Base-by-base conservation (phyloP, 208 protist species). In the Wallacemonas sp. region DNA sequence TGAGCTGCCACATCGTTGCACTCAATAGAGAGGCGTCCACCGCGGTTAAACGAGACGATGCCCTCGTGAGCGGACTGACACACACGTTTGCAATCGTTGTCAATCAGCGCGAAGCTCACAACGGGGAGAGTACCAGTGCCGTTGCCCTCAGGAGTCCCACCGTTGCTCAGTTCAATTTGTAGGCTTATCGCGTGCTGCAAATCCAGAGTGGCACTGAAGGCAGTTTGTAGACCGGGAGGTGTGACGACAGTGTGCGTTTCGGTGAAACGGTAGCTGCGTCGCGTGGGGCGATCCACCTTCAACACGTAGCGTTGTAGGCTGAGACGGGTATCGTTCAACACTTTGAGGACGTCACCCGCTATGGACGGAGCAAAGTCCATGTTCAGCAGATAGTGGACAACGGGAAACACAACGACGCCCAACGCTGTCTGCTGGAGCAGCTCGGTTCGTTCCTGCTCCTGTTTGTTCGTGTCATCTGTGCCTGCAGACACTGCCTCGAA, bases 351-450 rank as follows among this genome's bases (percentile, higher is more conserved):
- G 53, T 85, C 72, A 1, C 75, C 61, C 8, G 79, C 84, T 24
- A 89, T 70, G 53, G 71, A 68, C 4, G 65, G 63, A 38, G 92
- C 78, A 34, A 91, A 71, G 8, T 83, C 66, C 58, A 93, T 71
- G 48, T 86, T 76, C 27, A 74, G 73, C 30, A 95, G 75, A 61
- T 86, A 85, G 69, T 95, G 90, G 10, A 74, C 78, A 33, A 92
- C 80, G 15, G 90, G 87, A 55, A 88, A 93, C 19, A 91, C 63
- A 5, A 92, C 82, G n/a, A 86, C 73, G 2, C 90, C 90, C 61
- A 95, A 66, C 10, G 77, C 78, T 13, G 90, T 94, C 5, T 78
- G 77, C 50, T 85, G 82, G 9, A 94, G 68, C 32, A 81, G 52
- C 12, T 76, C 65, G 15, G 75, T 34, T 3, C 50, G 30, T n/a